A percentile compares a stretch with the other conserved stretches of the same genome.
Conservation (phyloP, 805 yeast genomes). For the Candida krabiensis region DNA sequence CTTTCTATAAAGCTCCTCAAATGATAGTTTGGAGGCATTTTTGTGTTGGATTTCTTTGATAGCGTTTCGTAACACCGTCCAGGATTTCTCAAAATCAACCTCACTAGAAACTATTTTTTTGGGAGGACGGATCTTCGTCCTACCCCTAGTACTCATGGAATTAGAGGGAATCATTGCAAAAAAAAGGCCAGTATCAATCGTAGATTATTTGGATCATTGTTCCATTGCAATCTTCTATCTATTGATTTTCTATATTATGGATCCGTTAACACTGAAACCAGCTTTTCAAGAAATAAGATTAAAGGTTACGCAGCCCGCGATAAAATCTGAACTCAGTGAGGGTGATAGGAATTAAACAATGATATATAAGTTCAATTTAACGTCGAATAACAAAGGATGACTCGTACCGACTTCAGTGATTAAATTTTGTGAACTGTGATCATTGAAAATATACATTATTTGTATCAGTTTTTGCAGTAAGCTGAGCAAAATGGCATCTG, state of each 20-base stretch:
- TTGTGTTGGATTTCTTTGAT: slow-evolving; percentile 69
- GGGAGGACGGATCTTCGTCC: slow-evolving; percentile 65
- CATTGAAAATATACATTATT: no score
- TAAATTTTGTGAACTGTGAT: no score
- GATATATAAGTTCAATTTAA: no score
- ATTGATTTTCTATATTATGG: no score
- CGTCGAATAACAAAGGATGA: no score
- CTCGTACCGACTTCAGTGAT: no score
- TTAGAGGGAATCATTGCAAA: slow-evolving; percentile 16
- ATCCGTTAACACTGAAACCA: no score
- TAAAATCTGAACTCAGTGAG: background rate
- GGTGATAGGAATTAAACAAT: no score
- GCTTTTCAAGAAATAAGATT: no score
- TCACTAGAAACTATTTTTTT: slow-evolving; percentile 42
- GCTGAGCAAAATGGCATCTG: slow-evolving; percentile 41
- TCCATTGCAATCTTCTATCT: no score
- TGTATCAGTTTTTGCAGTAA: no score
- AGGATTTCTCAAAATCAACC: slow-evolving; percentile 62
- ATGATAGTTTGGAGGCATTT: slow-evolving; percentile 72
- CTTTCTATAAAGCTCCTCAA: slow-evolving; percentile 77
- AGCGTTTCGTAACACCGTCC: slow-evolving; percentile 67
- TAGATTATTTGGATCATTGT: no score
- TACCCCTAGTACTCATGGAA: slow-evolving; percentile 41
- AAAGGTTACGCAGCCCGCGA: slow-evolving; percentile 16
- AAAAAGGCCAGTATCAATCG: background rate